Evolutionary conservation across 2,329 filamentous ascomycete genomes (phyloP), one percentile per base, ranked within the genome.

Genomic region (Fusarium goolgardi): DNA sequence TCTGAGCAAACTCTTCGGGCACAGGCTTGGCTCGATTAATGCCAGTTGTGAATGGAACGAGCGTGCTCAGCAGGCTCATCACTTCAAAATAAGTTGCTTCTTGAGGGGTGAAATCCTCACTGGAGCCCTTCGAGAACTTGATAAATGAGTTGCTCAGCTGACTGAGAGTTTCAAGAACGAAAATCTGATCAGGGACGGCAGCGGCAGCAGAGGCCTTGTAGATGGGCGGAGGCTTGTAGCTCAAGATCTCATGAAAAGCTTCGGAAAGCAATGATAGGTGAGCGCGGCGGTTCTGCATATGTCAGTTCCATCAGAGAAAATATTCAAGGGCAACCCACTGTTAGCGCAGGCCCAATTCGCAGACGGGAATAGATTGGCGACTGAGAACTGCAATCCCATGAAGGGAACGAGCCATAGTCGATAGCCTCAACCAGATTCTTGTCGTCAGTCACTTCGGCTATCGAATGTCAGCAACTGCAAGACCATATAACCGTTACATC

Each of bases 401-500:
- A 81, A 0, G 85, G 82, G 47, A 88, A 81, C 0, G 84, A 83
- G 2, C 82, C 82, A 46, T 85, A 85, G 73, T 88, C 85, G 4
- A 85, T 82, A 2, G 78, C 79, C 45, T 82, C 81, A 4, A 78
- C 71, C 1, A 88, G 74, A 0, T 73, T 47, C 0, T 76, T 78
- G 5, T 78, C 75, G 45, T 83, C 80, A 3, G 75, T 65, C 27
- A 84, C 77, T 29, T 82, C 80, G 16, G 65, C 85, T 86, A 29
- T 6, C 5, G 6, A 34, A 18, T 7, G 55, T 75, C 55, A 76
- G 70, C 31, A 47, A 18, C 32, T 13, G 5, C 7, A 11, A 18
- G 4, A 5, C 21, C 5, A 11, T 56, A 5, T 15, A 10, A 3
- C 0, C 0, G 7, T 4, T 23, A 27, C 3, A 39, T 5, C 29